phyloP scores from a whole-genome alignment of 1,284 basidiomycete species.

The Tilletia indica region DNA sequence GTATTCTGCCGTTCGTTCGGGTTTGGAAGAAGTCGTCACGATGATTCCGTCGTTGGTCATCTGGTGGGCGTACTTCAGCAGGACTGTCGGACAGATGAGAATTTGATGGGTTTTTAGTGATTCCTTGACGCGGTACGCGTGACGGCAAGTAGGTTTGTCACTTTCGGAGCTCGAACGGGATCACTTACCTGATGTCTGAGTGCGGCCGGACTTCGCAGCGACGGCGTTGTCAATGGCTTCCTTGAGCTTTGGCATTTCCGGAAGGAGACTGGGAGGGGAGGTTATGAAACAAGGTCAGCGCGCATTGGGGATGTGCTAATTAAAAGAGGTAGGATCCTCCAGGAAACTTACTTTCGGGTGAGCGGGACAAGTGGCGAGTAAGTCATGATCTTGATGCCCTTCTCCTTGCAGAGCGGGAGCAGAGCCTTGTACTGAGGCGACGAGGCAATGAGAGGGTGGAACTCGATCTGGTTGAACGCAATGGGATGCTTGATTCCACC shows the following conservation, averaged over 20 bases:
- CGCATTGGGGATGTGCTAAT: background rate
- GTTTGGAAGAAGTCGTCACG: slow-evolving; percentile 4
- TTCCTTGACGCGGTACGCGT: background rate
- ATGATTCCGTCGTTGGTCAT: background rate
- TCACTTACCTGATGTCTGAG: slow-evolving; percentile 4
- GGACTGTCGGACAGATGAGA: background rate
- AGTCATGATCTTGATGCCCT: slow-evolving; percentile 9
- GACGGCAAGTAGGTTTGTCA: background rate
- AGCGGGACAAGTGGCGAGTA: background rate
- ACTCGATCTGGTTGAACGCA: slow-evolving; percentile 16
- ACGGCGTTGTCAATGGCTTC: slow-evolving; percentile 13
- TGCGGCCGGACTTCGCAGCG: slow-evolving; percentile 6
- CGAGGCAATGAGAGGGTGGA: background rate
- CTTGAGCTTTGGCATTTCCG: slow-evolving; percentile 5
- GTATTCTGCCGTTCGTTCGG: background rate
- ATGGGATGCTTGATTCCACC: slow-evolving; percentile 1
- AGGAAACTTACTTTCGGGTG: slow-evolving; percentile 3
- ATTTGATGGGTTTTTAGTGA: background rate
- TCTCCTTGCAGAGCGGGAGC: slow-evolving; percentile 15
- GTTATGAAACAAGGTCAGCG: background rate
- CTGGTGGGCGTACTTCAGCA: slow-evolving; percentile 12
- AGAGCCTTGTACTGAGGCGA: slow-evolving; percentile 2
- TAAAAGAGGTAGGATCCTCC: background rate
- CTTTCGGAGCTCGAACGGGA: background rate
- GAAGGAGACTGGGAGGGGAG: background rate